phyloP scores from a whole-genome alignment of 176 grass and related monocot species.

The Aegilops sharonensis region DNA sequence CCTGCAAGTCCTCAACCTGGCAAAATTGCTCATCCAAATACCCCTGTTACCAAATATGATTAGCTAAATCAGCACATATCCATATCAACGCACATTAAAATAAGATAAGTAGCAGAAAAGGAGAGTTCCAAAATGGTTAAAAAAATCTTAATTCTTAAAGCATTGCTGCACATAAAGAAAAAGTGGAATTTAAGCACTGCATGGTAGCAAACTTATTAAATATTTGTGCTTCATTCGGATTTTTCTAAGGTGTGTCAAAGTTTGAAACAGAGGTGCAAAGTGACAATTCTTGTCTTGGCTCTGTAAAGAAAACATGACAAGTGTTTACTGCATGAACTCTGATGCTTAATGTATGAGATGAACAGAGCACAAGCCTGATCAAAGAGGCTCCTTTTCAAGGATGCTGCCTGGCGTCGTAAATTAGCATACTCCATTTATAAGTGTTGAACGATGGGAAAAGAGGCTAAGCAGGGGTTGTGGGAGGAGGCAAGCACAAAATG shows the following conservation, averaged over 20 bases:
- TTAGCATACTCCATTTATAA: constrained; percentile 67
- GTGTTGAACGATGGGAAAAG: constrained; percentile 24
- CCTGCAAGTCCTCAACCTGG: constrained; percentile 87
- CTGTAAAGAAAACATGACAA: neutral
- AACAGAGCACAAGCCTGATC: constrained; percentile 64
- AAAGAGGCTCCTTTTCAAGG: constrained; percentile 70
- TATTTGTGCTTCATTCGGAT: constrained; percentile 14
- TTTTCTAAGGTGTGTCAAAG: constrained; percentile 1
- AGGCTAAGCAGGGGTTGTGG: constrained; percentile 19
- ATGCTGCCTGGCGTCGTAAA: constrained; percentile 63
- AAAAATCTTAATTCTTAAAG: neutral
- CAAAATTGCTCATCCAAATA: constrained; percentile 92
- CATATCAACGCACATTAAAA: neutral
- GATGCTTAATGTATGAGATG: constrained; percentile 14
- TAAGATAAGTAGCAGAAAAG: neutral
- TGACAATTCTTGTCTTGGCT: neutral
- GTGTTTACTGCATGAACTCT: neutral
- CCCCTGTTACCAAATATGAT: constrained; percentile 50
- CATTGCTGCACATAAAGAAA: neutral
- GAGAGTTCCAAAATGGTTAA: neutral
- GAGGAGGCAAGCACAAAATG: constrained; percentile 30
- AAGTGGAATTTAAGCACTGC: neutral
- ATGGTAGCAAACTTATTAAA: constrained; percentile 13
- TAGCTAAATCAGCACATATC: neutral
- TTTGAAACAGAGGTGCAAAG: neutral